A percentile compares a stretch with the other conserved stretches of the same genome.
phyloP scores from a whole-genome alignment of 257 asterid species.

The Rauvolfia tetraphylla region DNA sequence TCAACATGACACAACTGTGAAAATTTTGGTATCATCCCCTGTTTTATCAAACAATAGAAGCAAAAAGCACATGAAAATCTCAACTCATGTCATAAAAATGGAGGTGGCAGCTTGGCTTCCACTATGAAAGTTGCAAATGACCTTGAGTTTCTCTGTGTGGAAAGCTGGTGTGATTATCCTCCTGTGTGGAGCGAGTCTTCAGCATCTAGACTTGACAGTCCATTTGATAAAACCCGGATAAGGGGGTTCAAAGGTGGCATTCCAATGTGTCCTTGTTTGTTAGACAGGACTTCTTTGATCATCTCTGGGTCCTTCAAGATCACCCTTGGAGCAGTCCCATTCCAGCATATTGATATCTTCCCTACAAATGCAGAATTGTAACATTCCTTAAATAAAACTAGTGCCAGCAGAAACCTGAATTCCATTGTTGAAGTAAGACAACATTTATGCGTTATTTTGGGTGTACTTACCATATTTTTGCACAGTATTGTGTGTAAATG shows the following conservation, averaged over 20 bases:
- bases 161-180: constrained; percentile 49
- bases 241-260: constrained; percentile 37
- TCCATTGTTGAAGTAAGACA: neutral
- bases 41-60: neutral
- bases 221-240: constrained; percentile 33
- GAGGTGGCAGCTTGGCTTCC: neutral
- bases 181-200: constrained; percentile 46
- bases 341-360: constrained; percentile 41
- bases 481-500: constrained; percentile 37
- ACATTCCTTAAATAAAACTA: neutral
- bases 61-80: neutral
- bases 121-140: constrained; percentile 3
- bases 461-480: constrained; percentile 37
- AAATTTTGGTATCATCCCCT: constrained; percentile 45
- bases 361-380: constrained; percentile 18
- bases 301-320: constrained; percentile 42
- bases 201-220: constrained; percentile 42
- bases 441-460: neutral
- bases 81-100: neutral
- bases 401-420: neutral
- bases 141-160: constrained; percentile 51
- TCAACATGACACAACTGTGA: constrained; percentile 25
- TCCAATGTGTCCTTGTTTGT: constrained; percentile 41
- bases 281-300: constrained; percentile 43
- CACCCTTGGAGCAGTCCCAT: constrained; percentile 42